phyloP scores from a whole-genome alignment of 352 stramenopile genomes.

The Phytophthora uliginosa region DNA sequence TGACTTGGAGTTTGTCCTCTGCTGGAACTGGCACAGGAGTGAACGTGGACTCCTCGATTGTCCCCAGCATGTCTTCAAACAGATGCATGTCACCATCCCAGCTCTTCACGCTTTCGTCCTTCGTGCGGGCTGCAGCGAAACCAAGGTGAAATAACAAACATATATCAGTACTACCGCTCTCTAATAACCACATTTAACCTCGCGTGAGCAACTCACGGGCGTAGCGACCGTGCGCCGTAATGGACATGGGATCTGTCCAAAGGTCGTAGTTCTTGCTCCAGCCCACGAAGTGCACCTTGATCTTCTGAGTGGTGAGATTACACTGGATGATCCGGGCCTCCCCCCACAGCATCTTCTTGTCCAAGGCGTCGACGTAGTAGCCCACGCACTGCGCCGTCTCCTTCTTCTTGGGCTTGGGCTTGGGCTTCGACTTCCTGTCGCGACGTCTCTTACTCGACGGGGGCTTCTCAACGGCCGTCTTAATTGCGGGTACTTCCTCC shows the following conservation, averaged over 20 bases:
- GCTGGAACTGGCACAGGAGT: constrained; percentile 22
- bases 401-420: constrained; percentile 46
- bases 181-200: neutral
- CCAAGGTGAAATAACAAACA: constrained; percentile 3
- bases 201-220: constrained; percentile 47
- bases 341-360: constrained; percentile 80
- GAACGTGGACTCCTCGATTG: constrained; percentile 33
- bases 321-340: constrained; percentile 79
- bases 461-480: constrained; percentile 10
- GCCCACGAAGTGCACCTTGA: constrained; percentile 81
- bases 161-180: constrained; percentile 4
- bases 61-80: constrained; percentile 59
- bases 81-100: constrained; percentile 69
- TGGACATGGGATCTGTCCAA: constrained; percentile 79
- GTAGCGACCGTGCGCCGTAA: constrained; percentile 64
- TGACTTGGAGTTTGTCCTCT: neutral
- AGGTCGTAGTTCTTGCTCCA: constrained; percentile 75
- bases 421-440: constrained; percentile 35
- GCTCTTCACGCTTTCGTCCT: constrained; percentile 41
- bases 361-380: constrained; percentile 78
- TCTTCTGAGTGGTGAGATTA: constrained; percentile 63
- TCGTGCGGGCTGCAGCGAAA: constrained; percentile 32
- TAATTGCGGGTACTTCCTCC: neutral
- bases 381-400: constrained; percentile 53
- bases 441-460: constrained; percentile 24